Base-by-base conservation (phyloP, 176 grass and related monocot genomes). In the Canna indica region DNA sequence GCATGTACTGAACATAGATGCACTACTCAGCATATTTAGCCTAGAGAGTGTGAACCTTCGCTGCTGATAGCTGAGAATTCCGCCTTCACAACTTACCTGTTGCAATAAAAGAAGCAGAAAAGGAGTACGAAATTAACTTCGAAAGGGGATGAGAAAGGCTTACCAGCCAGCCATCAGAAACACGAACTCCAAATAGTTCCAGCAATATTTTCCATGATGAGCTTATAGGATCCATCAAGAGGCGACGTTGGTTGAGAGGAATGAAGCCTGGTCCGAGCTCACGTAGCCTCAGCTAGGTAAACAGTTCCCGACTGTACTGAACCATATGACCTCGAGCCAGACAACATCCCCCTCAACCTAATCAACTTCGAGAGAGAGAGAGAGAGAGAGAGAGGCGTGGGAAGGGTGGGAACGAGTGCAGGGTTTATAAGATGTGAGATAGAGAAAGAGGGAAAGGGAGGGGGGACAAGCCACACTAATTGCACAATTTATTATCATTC, bases 211-310 rank as follows among this genome's bases (percentile, higher is more conserved):
- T n/a, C n/a, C n/a, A n/a, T n/a, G n/a, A n/a, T n/a, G n/a, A n/a
- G n/a, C n/a, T n/a, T n/a, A n/a, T n/a, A n/a, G 41, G 2, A 44
- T 44, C 41, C 52, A 26, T 34, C 41, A 76, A 85, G n/a, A n/a
- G n/a, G n/a, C n/a, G n/a, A 64, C 72, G 77, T 31, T 69, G 87
- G 87, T 86, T 84, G 81, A 80, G 62, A 80, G 87, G 85, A 88
- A 77, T 88, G 91, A 91, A 88, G 83, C 85, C 85, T 91, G 78
- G 88, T 88, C 80, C 84, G 82, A 91, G 69, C 69, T 88, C 84
- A 69, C 68, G 59, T 30, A 52, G n/a, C 74, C 13, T 60, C 50
- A 33, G n/a, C n/a, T n/a, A n/a, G n/a, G n/a, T n/a, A n/a, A n/a
- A n/a, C n/a, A n/a, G n/a, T n/a, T n/a, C n/a, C n/a, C n/a, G n/a